A percentile compares a stretch with the other conserved stretches of the same genome.
Conservation (phyloP, 306 rosid genomes). For the Prunus dulcis region DNA sequence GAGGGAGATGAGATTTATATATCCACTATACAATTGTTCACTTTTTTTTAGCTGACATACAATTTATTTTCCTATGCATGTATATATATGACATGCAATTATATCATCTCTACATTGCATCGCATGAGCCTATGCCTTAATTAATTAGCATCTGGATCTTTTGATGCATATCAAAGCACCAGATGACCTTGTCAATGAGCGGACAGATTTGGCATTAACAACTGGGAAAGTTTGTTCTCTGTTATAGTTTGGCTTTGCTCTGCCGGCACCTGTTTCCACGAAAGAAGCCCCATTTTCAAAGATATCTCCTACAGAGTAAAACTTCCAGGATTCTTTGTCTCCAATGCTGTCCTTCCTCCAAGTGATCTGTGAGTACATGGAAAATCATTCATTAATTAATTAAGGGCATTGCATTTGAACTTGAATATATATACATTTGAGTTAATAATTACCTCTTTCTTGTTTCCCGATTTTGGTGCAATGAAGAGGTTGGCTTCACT, state of each 20-base stretch:
- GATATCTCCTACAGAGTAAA: constrained; percentile 32
- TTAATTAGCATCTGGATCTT: constrained; percentile 20
- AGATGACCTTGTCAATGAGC: constrained; percentile 30
- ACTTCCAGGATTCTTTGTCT: constrained; percentile 11
- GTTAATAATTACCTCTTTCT: constrained; percentile 18
- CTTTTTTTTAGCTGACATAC: no score
- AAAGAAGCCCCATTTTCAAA: constrained; percentile 47
- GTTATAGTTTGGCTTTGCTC: constrained; percentile 29
- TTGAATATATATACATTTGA: background rate
- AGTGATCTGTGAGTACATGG: background rate
- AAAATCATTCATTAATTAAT: background rate
- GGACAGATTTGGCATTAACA: constrained; percentile 23
- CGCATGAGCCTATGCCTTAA: background rate
- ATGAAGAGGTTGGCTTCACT: constrained; percentile 39
- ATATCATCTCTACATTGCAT: no score
- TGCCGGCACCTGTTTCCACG: constrained; percentile 8
- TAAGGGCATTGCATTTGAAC: background rate
- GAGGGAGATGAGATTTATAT: no score
- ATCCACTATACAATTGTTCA: no score
- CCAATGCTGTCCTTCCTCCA: constrained; percentile 3
- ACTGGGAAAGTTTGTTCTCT: constrained; percentile 27
- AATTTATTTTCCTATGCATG: no score
- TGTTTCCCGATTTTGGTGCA: constrained; percentile 22
- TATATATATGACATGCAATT: no score
- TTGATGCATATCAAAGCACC: constrained; percentile 38